Evolutionary conservation across 768 basidiomycete species (phyloP).

Genomic region (Omphalotus guepiniiformis): DNA sequence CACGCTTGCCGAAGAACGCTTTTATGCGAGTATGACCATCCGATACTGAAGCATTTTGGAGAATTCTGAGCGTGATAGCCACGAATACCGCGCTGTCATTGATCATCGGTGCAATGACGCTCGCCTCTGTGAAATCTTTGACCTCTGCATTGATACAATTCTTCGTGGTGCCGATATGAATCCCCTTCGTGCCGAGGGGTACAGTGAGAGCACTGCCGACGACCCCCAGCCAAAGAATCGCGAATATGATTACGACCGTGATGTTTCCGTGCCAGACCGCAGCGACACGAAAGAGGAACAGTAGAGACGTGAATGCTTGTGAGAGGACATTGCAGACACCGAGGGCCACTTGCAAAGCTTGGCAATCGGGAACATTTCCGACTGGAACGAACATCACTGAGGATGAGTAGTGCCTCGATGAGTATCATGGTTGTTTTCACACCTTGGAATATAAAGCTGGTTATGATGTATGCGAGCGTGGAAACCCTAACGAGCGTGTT

Average conservation of each 20-base stretch:
- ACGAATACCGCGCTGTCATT: slow-evolving; percentile 28
- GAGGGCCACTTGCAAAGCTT: background rate
- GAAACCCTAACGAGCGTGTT: slow-evolving; percentile 9
- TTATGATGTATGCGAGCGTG: slow-evolving; percentile 12
- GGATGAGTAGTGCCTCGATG: background rate
- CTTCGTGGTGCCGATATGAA: slow-evolving; percentile 18
- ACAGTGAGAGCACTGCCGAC: slow-evolving; percentile 22
- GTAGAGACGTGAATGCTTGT: slow-evolving; percentile 17
- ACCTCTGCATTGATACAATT: slow-evolving; percentile 20
- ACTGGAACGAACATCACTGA: background rate
- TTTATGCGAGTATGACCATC: slow-evolving; percentile 6
- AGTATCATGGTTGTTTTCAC: background rate
- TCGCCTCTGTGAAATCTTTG: slow-evolving; percentile 13
- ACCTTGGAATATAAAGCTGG: slow-evolving; percentile 18
- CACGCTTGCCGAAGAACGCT: slow-evolving; percentile 16
- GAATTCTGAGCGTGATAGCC: slow-evolving; percentile 25
- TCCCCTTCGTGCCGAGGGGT: slow-evolving; percentile 18
- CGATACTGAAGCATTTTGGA: slow-evolving; percentile 10
- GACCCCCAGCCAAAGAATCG: slow-evolving; percentile 25
- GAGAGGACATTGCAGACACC: slow-evolving; percentile 16
- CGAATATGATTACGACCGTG: slow-evolving; percentile 21
- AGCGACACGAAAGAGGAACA: slow-evolving; percentile 25
- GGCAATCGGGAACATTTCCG: background rate
- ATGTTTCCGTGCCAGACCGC: slow-evolving; percentile 21
- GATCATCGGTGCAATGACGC: slow-evolving; percentile 18